A percentile compares a stretch with the other conserved stretches of the same genome.
phyloP scores from a whole-genome alignment of 768 basidiomycete genomes.

The Mycena filopes region DNA sequence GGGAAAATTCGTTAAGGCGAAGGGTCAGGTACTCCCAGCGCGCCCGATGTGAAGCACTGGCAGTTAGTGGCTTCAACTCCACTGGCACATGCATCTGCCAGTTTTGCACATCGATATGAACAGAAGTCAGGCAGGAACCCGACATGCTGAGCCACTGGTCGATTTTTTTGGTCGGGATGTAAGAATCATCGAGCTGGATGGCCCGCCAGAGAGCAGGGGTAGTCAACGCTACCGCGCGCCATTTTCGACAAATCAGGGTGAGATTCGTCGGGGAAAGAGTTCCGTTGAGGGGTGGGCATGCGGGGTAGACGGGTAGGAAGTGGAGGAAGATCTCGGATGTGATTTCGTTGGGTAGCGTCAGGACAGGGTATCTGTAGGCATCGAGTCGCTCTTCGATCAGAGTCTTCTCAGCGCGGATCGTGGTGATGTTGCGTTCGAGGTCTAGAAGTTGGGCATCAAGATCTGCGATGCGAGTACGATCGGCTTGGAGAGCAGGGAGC shows the following conservation, averaged over 20 bases:
- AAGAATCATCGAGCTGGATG: neutral
- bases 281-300: neutral
- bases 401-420: neutral
- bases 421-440: neutral
- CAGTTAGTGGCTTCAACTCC: too few relatives aligned
- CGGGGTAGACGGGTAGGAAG: neutral
- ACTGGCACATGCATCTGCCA: too few relatives aligned
- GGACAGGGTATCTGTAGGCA: slow-evolving; percentile 5
- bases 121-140: too few relatives aligned
- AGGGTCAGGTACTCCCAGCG: too few relatives aligned
- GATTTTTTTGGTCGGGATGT: too few relatives aligned
- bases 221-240: neutral
- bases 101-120: too few relatives aligned
- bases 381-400: neutral
- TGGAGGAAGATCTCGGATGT: neutral
- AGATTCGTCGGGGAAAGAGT: neutral
- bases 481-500: too few relatives aligned
- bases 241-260: neutral
- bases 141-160: too few relatives aligned
- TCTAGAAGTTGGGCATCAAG: neutral
- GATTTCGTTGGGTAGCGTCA: slow-evolving; percentile 7
- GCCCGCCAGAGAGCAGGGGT: neutral
- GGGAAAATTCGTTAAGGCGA: too few relatives aligned
- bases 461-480: neutral
- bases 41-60: too few relatives aligned